Percentiles rank a stretch among this genome's conserved stretches.
phyloP scores from a whole-genome alignment of 2,329 filamentous ascomycete genomes.

The Penicillium sclerotiorum region DNA sequence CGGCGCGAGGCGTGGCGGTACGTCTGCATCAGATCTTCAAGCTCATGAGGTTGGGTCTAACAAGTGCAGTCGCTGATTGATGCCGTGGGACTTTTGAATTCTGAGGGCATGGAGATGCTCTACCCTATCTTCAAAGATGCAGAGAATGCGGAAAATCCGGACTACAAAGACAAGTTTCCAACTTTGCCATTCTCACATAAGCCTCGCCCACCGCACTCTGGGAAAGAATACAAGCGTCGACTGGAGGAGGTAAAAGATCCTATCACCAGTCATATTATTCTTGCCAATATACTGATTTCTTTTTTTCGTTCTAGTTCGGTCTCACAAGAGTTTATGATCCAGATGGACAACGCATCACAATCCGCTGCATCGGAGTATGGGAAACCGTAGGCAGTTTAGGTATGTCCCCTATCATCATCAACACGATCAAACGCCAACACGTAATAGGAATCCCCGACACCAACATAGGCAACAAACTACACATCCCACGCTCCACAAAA shows the following conservation, averaged over 20 bases:
- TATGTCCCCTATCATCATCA: not conserved
- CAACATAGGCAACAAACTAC: conserved; percentile 18
- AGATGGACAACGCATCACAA: conserved; percentile 27
- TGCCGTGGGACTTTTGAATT: conserved; percentile 32
- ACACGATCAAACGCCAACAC: not conserved
- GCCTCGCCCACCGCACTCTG: conserved; percentile 7
- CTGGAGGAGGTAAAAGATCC: conserved; percentile 17
- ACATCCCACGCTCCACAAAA: conserved; percentile 21
- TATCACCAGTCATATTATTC: no score
- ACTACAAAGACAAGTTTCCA: conserved; percentile 24
- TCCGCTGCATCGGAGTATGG: conserved; percentile 34
- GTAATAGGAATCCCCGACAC: conserved; percentile 31
- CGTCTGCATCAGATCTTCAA: not conserved
- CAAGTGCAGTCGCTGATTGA: conserved; percentile 31
- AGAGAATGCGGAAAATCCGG: conserved; percentile 12
- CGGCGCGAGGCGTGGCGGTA: conserved; percentile 37
- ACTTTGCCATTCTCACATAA: conserved; percentile 19
- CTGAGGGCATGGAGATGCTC: conserved; percentile 19
- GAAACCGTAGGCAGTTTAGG: conserved; percentile 36
- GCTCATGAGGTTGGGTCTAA: not conserved
- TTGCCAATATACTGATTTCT: no score
- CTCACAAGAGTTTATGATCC: conserved; percentile 20
- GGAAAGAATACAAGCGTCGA: conserved; percentile 16
- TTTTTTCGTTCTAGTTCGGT: conserved; percentile 1
- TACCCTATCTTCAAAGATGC: conserved; percentile 24